phyloP scores from a whole-genome alignment of 106 monocot species.

The Gastrodia elata region DNA sequence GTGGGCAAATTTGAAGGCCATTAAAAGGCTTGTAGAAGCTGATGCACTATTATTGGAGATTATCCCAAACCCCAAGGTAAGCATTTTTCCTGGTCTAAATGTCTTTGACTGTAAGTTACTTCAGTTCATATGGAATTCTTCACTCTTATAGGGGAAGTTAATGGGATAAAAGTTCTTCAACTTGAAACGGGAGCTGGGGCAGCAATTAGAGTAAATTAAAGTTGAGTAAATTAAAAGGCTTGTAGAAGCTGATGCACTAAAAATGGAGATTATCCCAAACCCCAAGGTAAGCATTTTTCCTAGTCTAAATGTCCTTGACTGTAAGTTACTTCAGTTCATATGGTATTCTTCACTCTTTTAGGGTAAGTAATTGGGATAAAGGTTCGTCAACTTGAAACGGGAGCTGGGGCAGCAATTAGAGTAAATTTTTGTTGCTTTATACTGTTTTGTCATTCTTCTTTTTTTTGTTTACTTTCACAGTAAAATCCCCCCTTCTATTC shows the following conservation, averaged over 20 bases:
- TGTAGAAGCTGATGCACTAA: too few relatives aligned
- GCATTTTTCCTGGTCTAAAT: not conserved
- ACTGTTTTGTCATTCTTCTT: not conserved
- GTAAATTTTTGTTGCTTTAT: constrained; percentile 1
- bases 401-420: too few relatives aligned
- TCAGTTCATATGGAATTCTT: not conserved
- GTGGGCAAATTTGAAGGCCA: constrained; percentile 92
- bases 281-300: too few relatives aligned
- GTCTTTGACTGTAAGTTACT: not conserved
- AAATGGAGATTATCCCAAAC: too few relatives aligned
- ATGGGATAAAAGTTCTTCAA: constrained; percentile 94
- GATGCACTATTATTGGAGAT: constrained; percentile 98
- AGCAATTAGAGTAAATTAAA: constrained; percentile 89
- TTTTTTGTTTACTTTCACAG: not conserved
- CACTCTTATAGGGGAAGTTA: constrained; percentile 70
- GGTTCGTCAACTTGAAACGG: too few relatives aligned
- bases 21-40: constrained; percentile 85
- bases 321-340: too few relatives aligned
- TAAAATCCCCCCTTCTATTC: not conserved
- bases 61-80: constrained; percentile 94
- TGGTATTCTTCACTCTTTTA: too few relatives aligned
- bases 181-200: constrained; percentile 96
- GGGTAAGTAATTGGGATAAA: too few relatives aligned
- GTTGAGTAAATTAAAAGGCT: too few relatives aligned
- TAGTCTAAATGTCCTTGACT: too few relatives aligned